phyloP scores from a whole-genome alignment of 768 basidiomycete genomes.

The Amanita polypyramis region DNA sequence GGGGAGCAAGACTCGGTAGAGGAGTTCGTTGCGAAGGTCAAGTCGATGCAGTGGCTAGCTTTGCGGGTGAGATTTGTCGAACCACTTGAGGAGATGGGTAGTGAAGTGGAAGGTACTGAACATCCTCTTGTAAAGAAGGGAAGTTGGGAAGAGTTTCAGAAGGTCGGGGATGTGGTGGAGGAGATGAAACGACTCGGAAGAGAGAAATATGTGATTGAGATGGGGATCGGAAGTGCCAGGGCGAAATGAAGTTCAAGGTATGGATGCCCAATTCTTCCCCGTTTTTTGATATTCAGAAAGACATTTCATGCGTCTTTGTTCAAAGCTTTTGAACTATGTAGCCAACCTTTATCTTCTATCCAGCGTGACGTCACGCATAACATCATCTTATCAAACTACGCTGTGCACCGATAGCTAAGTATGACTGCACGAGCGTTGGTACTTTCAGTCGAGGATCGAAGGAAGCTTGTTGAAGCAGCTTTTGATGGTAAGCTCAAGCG shows the following conservation, averaged over 20 bases:
- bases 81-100: conserved; percentile 15
- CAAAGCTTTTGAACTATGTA: too few relatives aligned
- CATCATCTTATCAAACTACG: too few relatives aligned
- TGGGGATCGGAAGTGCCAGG: conserved; percentile 49
- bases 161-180: background rate
- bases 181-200: conserved; percentile 51
- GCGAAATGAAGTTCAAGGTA: background rate
- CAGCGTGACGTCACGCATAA: too few relatives aligned
- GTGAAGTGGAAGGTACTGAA: conserved; percentile 5
- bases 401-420: background rate
- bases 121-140: conserved; percentile 9
- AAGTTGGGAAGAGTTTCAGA: conserved; percentile 5
- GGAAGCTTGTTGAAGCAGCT: conserved; percentile 43
- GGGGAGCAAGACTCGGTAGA: conserved; percentile 41
- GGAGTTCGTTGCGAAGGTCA: conserved; percentile 57
- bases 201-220: conserved; percentile 45
- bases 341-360: too few relatives aligned
- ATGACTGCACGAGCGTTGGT: background rate
- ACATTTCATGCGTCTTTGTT: too few relatives aligned
- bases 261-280: too few relatives aligned
- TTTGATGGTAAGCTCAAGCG: conserved; percentile 37
- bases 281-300: background rate
- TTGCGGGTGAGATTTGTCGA: conserved; percentile 54
- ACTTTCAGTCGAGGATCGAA: conserved; percentile 24
- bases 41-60: conserved; percentile 73